Conservation (phyloP, 2,329 filamentous ascomycete species). For the Aspergillus sp. region DNA sequence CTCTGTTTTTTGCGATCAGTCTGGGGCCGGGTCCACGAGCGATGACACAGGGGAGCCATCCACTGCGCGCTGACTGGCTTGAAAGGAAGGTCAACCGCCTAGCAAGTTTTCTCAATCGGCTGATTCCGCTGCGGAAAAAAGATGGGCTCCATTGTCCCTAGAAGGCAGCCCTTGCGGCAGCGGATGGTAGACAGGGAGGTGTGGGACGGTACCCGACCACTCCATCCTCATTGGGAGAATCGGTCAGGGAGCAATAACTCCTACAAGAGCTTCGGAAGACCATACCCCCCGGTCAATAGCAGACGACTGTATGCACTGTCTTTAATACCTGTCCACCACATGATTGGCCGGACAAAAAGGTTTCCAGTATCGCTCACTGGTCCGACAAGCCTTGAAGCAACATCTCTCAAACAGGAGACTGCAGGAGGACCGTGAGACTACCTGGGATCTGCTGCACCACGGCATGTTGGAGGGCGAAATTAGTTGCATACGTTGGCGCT, state of each 20-base stretch:
- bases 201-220: neutral
- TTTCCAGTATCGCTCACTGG: conserved; percentile 1
- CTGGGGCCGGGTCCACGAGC: neutral
- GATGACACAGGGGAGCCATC: neutral
- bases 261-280: neutral
- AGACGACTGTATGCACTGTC: neutral
- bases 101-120: too few relatives aligned
- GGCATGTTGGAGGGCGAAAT: conserved; percentile 3
- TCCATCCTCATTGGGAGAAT: neutral
- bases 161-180: too few relatives aligned
- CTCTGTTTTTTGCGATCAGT: neutral
- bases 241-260: neutral
- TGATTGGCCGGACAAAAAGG: neutral
- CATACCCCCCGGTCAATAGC: neutral
- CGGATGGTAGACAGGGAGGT: neutral
- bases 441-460: conserved; percentile 7
- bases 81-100: too few relatives aligned
- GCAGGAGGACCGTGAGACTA: conserved; percentile 5
- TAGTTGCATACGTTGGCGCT: neutral
- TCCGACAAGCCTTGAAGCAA: neutral
- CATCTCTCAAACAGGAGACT: conserved; percentile 4
- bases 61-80: neutral
- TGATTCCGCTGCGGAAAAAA: too few relatives aligned
- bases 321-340: neutral
- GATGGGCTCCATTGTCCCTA: too few relatives aligned